phyloP scores from a whole-genome alignment of 345 rosid genomes.

The Carallia brachiata region DNA sequence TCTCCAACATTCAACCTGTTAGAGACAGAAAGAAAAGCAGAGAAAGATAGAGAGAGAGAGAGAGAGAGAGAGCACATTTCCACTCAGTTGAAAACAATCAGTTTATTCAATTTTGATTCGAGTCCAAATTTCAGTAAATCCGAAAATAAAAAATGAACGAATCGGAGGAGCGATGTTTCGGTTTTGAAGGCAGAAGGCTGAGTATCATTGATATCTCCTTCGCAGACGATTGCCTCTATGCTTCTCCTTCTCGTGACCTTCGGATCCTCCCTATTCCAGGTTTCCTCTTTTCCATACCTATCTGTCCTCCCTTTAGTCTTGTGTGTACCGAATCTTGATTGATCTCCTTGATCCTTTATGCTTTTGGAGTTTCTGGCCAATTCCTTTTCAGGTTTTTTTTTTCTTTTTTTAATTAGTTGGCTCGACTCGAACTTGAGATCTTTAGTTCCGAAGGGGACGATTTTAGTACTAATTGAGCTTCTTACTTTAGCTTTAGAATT shows the following conservation, averaged over 20 bases:
- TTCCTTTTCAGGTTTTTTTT: no score
- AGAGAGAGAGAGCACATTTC: background rate
- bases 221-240: constrained; percentile 82
- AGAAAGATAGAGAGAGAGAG: background rate
- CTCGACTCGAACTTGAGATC: no score
- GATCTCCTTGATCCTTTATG: background rate
- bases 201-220: constrained; percentile 76
- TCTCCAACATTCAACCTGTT: background rate
- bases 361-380: background rate
- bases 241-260: constrained; percentile 36
- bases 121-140: background rate
- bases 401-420: no score
- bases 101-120: constrained; percentile 7
- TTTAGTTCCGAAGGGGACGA: no score
- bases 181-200: constrained; percentile 40
- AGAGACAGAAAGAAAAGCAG: no score
- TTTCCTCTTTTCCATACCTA: constrained; percentile 12
- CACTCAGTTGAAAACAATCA: background rate
- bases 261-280: constrained; percentile 37
- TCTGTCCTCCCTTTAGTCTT: background rate
- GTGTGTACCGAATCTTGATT: background rate
- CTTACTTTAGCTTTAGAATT: background rate
- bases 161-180: constrained; percentile 33
- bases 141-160: constrained; percentile 51
- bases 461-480: no score